Conservation (phyloP, 768 basidiomycete species). For the Suillus americanus region DNA sequence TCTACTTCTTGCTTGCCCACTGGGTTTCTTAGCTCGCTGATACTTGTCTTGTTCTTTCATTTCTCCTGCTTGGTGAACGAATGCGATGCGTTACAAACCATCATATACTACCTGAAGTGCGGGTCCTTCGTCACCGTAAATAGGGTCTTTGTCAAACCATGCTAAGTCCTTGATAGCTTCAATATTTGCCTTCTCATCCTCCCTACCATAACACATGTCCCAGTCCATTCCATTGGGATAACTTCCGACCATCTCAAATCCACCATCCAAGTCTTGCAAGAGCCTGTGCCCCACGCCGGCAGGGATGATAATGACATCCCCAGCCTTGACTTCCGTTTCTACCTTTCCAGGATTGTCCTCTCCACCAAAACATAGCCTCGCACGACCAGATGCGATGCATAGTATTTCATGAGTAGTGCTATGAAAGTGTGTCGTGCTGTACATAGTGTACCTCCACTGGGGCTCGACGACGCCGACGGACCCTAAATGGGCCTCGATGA, state of each 20-base stretch:
- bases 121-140: constrained; percentile 40
- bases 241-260: constrained; percentile 41
- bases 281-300: constrained; percentile 42
- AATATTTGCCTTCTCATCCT: constrained; percentile 28
- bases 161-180: constrained; percentile 28
- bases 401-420: constrained; percentile 44
- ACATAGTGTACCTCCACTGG: constrained; percentile 45
- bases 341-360: constrained; percentile 34
- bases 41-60: background rate
- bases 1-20: background rate
- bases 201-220: constrained; percentile 41
- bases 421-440: constrained; percentile 40
- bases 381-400: constrained; percentile 33
- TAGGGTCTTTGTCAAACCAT: constrained; percentile 41
- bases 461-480: constrained; percentile 35
- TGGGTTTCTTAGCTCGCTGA: background rate
- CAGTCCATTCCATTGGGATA: constrained; percentile 37
- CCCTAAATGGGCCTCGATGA: constrained; percentile 36
- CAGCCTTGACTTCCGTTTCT: constrained; percentile 30
- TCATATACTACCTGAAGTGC: constrained; percentile 29
- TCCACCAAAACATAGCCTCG: constrained; percentile 41
- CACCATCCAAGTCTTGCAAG: constrained; percentile 26
- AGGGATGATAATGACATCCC: constrained; percentile 42
- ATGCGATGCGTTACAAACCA: background rate
- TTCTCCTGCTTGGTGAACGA: background rate